These are phyloP conservation scores for Hanseniaspora valbyensis DNA, from an alignment of 805 yeast genomes.

Conservation along the genomic window DNA sequence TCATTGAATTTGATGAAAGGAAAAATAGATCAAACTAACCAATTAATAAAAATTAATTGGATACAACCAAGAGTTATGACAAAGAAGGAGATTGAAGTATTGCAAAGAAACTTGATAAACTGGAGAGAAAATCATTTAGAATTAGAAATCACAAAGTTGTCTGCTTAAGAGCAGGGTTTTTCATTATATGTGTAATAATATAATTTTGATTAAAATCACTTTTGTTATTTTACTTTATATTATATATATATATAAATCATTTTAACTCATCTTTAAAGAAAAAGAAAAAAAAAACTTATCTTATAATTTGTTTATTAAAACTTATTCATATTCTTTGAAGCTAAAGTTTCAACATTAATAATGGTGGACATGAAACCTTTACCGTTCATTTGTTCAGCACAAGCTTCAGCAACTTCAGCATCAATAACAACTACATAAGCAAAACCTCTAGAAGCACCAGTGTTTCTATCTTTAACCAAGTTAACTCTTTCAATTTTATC, in stretches of 20 bases:
- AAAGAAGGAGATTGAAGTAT: slow-evolving; percentile 60
- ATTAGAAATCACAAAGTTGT: slow-evolving; percentile 47
- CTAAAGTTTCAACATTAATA: slow-evolving; percentile 50
- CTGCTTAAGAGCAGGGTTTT: slow-evolving; percentile 37
- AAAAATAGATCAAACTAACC: slow-evolving; percentile 76
- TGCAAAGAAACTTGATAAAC: slow-evolving; percentile 57
- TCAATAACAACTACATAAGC: slow-evolving; percentile 80
- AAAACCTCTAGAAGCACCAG: slow-evolving; percentile 89
- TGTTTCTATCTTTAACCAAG: slow-evolving; percentile 80
- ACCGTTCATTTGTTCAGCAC: slow-evolving; percentile 69
- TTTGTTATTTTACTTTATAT: too few species aligned
- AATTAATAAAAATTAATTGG: slow-evolving; percentile 77
- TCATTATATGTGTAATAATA: background rate
- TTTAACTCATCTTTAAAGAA: too few species aligned
- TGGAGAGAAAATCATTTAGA: slow-evolving; percentile 76
- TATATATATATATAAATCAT: background rate
- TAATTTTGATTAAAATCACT: background rate
- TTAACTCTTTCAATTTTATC: slow-evolving; percentile 58
- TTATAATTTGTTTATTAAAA: too few species aligned
- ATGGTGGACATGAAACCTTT: slow-evolving; percentile 87
- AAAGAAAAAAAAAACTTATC: too few species aligned
- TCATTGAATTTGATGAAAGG: slow-evolving; percentile 77
- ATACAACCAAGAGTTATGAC: slow-evolving; percentile 92
- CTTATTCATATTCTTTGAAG: slow-evolving; percentile 26
- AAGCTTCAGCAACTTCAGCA: slow-evolving; percentile 60